These are phyloP conservation scores for Citrus hindsii DNA, from an alignment of 345 rosid genomes.

Conservation along the genomic window DNA sequence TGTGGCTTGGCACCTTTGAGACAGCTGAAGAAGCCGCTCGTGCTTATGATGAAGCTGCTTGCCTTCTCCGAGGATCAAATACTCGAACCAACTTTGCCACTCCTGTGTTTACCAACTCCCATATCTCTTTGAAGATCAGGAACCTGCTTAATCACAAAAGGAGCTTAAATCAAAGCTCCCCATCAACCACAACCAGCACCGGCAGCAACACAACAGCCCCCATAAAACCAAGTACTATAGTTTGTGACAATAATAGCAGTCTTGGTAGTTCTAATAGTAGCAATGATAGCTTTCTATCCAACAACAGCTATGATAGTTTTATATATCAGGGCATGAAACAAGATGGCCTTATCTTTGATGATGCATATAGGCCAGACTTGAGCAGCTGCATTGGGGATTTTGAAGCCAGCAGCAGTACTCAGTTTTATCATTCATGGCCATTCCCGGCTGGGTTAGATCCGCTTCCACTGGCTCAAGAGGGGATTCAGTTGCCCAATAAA, in stretches of 20 bases:
- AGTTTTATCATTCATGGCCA: conserved; percentile 43
- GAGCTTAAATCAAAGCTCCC: conserved; percentile 34
- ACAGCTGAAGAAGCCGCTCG: conserved; percentile 85
- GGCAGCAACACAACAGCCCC: conserved; percentile 14
- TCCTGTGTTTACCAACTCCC: conserved; percentile 48
- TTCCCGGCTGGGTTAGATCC: conserved; percentile 36
- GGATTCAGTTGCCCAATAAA: conserved; percentile 19
- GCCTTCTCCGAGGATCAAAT: conserved; percentile 79
- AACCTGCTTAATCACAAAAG: conserved; percentile 70
- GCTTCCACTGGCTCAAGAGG: conserved; percentile 32
- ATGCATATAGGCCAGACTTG: conserved; percentile 62
- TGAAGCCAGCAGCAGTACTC: conserved; percentile 13
- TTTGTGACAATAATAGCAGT: conserved; percentile 1
- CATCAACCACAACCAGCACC: neutral
- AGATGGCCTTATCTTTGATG: conserved; percentile 22
- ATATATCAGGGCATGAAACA: conserved; percentile 12
- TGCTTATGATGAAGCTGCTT: conserved; percentile 91
- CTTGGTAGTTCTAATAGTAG: conserved; percentile 5
- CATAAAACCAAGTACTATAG: conserved; percentile 21
- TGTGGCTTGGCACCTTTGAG: conserved; percentile 91
- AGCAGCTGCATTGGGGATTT: conserved; percentile 26
- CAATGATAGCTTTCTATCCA: conserved; percentile 8
- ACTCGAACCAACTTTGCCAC: conserved; percentile 74
- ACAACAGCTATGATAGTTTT: conserved; percentile 3
- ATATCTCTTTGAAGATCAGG: conserved; percentile 63